Evolutionary conservation across 768 basidiomycete genomes (phyloP), one percentile per base, ranked within the genome.

Genomic region (Hypholoma fasciculare): DNA sequence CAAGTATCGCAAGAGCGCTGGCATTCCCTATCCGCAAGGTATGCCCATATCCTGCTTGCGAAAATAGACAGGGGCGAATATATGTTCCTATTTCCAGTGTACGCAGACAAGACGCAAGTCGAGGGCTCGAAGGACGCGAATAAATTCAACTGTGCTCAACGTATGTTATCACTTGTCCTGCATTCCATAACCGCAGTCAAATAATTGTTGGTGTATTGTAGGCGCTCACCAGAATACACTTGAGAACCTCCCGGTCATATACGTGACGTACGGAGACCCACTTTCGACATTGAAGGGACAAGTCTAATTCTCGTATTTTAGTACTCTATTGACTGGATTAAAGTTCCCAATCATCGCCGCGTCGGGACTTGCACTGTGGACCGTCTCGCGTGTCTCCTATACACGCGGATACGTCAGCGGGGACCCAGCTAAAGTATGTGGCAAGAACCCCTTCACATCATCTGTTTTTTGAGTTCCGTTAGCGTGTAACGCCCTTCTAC

Each of bases 221-320:
- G 88, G 88, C 57, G 85, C 87, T 20, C 88, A 90, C 68, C 86
- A 87, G 76, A 87, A 87, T 52, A 84, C 84, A 0, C 72, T 86
- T 11, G 84, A 86, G 62, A 72, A 67, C 58, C 64, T 78, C 4
- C 85, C 86, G 7, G 57, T 78, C 34, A 51, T 85, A 9, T 71
- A 72, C 34, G 56, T 75, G 7, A 73, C 75, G 80, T 84, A 57
- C 65, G 80, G 27, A 12, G 8, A 7, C 64, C 14, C 52, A 7
- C 9, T 9, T 26, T 38, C 14, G 11, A 26, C 26, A 20, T 50
- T 16, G 14, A 49, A 16, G 27, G 8, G 12, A 16, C 16, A 12
- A 13, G 19, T 14, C 23, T 23, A 49, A 12, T 13, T 49, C n/a
- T 26, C n/a, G 12, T 16, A 5, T 12, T n/a, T 46, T 37, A 82